Evolutionary conservation across 129 eudicot species (phyloP).

Genomic region (Tanacetum coccineum): DNA sequence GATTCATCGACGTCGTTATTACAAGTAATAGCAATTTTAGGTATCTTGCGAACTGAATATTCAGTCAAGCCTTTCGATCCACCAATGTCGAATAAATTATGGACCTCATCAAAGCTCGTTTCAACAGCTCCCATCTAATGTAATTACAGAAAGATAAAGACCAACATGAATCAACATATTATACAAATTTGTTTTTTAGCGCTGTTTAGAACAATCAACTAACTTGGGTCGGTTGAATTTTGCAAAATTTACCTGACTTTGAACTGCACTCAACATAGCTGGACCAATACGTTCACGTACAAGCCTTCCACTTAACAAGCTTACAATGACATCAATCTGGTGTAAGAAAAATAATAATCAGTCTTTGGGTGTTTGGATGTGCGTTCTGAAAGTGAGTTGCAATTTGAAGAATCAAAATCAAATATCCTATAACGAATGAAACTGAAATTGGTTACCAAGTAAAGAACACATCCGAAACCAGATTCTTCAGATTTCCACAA

Average conservation of each 20-base stretch:
- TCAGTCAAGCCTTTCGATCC: slow-evolving; percentile 25
- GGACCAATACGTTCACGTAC: slow-evolving; percentile 29
- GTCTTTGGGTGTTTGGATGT: background rate
- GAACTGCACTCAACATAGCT: slow-evolving; percentile 27
- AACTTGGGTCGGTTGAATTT: background rate
- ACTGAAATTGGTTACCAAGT: slow-evolving; percentile 51
- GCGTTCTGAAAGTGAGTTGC: background rate
- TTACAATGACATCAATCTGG: slow-evolving; percentile 29
- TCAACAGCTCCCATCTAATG: slow-evolving; percentile 26
- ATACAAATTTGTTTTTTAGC: background rate
- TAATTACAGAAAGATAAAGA: background rate
- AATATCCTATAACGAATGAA: slow-evolving; percentile 12
- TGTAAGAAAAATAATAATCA: background rate
- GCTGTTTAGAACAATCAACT: background rate
- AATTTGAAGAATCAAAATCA: background rate
- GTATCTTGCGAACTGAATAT: slow-evolving; percentile 23
- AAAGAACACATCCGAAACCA: slow-evolving; percentile 76
- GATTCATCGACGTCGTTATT: slow-evolving; percentile 21
- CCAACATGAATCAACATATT: background rate
- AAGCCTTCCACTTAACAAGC: slow-evolving; percentile 28
- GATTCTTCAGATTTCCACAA: slow-evolving; percentile 93
- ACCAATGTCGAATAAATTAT: slow-evolving; percentile 23
- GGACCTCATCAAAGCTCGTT: slow-evolving; percentile 19
- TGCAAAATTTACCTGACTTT: slow-evolving; percentile 19
- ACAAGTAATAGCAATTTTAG: slow-evolving; percentile 18